Base-by-base conservation (phyloP, 805 yeast genomes). In the Suhomyces tanzawaensis region DNA sequence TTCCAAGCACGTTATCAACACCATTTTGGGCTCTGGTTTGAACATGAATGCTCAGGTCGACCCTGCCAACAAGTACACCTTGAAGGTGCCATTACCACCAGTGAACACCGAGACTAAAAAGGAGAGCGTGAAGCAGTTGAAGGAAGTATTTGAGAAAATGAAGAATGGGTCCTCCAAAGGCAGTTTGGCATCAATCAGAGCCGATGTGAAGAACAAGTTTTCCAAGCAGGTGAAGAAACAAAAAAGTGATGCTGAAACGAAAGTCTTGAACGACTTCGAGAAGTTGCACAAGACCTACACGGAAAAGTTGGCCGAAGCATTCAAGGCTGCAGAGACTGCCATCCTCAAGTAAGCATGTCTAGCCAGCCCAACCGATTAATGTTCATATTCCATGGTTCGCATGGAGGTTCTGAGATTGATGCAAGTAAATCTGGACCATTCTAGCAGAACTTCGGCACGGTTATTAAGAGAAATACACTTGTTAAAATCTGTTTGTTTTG, bases 21-120 rank as follows among this genome's bases (percentile, higher is more conserved):
- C 90, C 0, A 79, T 91, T 14, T 58, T 87, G 42, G 82, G 76
- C 1, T 71, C 90, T 0, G 76, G 77, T 7, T 63, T 86, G 55
- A 85, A 85, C 52, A 61, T 91, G 70, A 87, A 82, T 42, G 95
- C 98, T 1, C 90, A 84, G 54, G 71, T 69, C 16, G 90, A 87
- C 42, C 77, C 85, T 1, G 67, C 76, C 37, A 85, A 84, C 55
- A 79, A 81, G 23, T 95, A 84, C 60, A 71, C 82, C 22, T 66
- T 91, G 52, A 79, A 78, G 47, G 82, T 88, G 13, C 76, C 85
- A 1, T 66, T 89, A 42, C 95, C 95, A 12, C 80, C 88, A 18
- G 74, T 82, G 13, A 81, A 91, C 3, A 73, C 81, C 4, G 95
- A 84, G 40, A 67, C 81, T 19, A 81, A 76, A 66, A 63, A 68